Base-by-base conservation (phyloP, 129 eudicot genomes). In the Flaveria brownii region DNA sequence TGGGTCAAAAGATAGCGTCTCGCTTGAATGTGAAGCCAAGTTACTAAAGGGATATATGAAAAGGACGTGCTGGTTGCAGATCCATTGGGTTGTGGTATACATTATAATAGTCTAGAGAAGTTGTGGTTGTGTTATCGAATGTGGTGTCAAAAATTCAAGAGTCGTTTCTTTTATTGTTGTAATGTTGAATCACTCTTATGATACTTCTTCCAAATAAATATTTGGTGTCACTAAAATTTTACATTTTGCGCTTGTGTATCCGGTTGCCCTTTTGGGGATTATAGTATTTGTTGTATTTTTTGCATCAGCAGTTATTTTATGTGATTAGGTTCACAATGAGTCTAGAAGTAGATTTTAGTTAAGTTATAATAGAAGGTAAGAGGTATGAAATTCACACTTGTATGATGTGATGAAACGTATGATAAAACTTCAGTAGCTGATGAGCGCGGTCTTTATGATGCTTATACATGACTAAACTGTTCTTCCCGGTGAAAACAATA, bases 1-100 rank as follows among this genome's bases (percentile, higher is more conserved):
- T 92, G 17, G 98, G 98, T 22, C 96, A 90, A 85, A 92, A 90
- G 86, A 78, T 92, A n/a, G 96, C 98, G 8, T 88, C 91, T 46
- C 93, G 98, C 20, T 87, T 92, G 78, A 92, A 92, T 39, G 88
- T 92, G 70, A 86, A 80, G 81, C 96, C 98, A 36, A 88, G 82
- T 66, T 88, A 90, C 88, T 92, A 84, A 78, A 86, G 81, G 76
- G 45, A 11, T 28, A 62, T 9, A 42, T 30, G 43, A 6, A 33
- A 15, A 76, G 22, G 42, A 28, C 62, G 16, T 69, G 81, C 56
- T 43, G 55, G 70, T 77, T 57, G 56, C 70, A 55, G 55, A 67
- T 60, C 70, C 62, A 9, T 80, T 45, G 63, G 71, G 69, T 30
- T 68, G 70, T 80, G 76, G 80, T 80, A 80, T 80, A 80, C 84